Conservation (phyloP, 75 land plant species). For the Selaginella moellendorffii region DNA sequence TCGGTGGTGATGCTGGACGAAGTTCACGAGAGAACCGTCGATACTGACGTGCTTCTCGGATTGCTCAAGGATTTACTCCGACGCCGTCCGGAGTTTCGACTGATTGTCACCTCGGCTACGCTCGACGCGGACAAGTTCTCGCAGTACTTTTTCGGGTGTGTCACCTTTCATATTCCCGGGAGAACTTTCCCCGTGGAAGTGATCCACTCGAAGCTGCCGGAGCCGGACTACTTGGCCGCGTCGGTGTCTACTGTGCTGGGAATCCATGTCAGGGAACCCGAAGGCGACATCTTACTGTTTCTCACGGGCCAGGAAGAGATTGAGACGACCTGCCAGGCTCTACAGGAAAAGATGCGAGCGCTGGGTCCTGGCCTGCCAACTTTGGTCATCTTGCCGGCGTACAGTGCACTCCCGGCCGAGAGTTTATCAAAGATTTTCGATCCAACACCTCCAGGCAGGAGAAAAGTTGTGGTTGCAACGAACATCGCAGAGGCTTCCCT, state of each 20-base stretch:
- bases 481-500: neutral
- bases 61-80: neutral
- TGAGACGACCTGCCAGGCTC: neutral
- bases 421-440: neutral
- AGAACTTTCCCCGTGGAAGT: constrained; percentile 61
- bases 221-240: constrained; percentile 66
- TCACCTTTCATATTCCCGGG: neutral
- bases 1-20: neutral
- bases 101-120: neutral
- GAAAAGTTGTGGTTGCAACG: neutral
- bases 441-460: neutral
- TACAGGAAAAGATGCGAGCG: neutral
- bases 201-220: constrained; percentile 23
- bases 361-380: neutral
- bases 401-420: neutral
- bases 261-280: constrained; percentile 78
- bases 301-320: constrained; percentile 90
- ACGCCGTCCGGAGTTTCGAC: neutral
- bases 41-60: neutral
- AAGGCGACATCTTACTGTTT: constrained; percentile 91
- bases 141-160: neutral
- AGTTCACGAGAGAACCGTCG: neutral
- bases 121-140: neutral
- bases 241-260: constrained; percentile 88
- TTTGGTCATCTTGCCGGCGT: neutral